A percentile compares a stretch with the other conserved stretches of the same genome.
These are phyloP conservation scores for Xylaria sp. DNA, from an alignment of 2,329 filamentous ascomycete species.

Conservation along the genomic window DNA sequence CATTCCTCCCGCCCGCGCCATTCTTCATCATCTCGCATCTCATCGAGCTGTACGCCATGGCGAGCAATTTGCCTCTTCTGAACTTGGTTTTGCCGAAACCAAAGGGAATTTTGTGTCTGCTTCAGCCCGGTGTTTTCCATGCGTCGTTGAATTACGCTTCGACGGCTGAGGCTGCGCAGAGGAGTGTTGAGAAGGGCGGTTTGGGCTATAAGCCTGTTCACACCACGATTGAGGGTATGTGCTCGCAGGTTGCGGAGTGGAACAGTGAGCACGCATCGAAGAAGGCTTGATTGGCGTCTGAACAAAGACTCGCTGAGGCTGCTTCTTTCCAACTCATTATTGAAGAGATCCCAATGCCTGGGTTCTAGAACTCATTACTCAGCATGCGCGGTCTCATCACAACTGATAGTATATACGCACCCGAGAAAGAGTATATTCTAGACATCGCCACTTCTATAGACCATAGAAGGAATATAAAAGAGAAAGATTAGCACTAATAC, in stretches of 20 bases:
- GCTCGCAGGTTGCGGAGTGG: conserved; percentile 37
- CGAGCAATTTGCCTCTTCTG: conserved; percentile 27
- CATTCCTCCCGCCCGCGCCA: conserved; percentile 33
- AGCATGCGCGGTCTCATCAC: too few relatives aligned
- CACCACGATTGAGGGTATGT: conserved; percentile 39
- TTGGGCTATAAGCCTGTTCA: conserved; percentile 37
- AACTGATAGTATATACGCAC: too few relatives aligned
- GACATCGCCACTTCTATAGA: too few relatives aligned
- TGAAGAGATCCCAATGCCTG: neutral
- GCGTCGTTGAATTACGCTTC: conserved; percentile 35
- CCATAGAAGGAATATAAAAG: too few relatives aligned
- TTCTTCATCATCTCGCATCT: conserved; percentile 36
- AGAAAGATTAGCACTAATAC: too few relatives aligned
- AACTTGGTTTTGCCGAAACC: conserved; percentile 23
- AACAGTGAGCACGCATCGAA: conserved; percentile 31
- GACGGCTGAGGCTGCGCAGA: conserved; percentile 36
- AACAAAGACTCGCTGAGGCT: neutral
- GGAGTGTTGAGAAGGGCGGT: conserved; percentile 36
- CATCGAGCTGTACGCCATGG: conserved; percentile 35
- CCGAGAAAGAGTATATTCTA: too few relatives aligned
- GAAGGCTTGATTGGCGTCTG: neutral
- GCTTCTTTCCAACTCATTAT: neutral
- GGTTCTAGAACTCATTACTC: neutral
- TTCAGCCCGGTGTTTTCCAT: conserved; percentile 39
- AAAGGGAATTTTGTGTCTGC: conserved; percentile 31